Evolutionary conservation across 78 protist species (phyloP).

Genomic region (Tieghemostelium lacteum): DNA sequence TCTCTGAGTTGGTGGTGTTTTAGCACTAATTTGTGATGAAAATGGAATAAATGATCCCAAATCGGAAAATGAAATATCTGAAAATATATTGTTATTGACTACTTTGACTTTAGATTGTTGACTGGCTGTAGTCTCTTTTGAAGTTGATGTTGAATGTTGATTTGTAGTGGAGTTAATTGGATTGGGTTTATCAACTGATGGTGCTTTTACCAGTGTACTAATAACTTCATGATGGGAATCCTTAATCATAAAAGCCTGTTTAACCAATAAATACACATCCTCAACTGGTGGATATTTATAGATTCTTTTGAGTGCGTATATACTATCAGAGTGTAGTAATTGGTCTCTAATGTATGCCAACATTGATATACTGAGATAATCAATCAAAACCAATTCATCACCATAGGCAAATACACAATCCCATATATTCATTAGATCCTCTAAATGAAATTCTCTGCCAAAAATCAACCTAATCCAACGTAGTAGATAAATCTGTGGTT

Average conservation of each 20-base stretch:
- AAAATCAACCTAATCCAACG: slow-evolving; percentile 89
- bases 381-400: slow-evolving; percentile 54
- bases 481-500: slow-evolving; percentile 81
- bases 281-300: slow-evolving; percentile 91
- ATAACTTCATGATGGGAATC: slow-evolving; percentile 14
- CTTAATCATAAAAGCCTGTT: slow-evolving; percentile 44
- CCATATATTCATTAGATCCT: slow-evolving; percentile 87
- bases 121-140: not conserved
- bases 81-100: not conserved
- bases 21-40: slow-evolving; percentile 7
- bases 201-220: not conserved
- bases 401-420: slow-evolving; percentile 86
- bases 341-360: slow-evolving; percentile 77
- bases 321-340: slow-evolving; percentile 53
- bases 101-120: not conserved
- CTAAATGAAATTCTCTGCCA: slow-evolving; percentile 90
- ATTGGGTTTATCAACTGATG: not conserved
- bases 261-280: slow-evolving; percentile 64
- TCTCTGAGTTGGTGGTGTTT: not conserved
- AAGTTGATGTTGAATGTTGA: too few species aligned
- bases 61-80: not conserved
- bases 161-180: not conserved
- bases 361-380: slow-evolving; percentile 83
- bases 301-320: slow-evolving; percentile 72
- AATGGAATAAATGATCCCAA: slow-evolving; percentile 4